Conservation (phyloP, 2,329 filamentous ascomycete genomes). For the Fusarium domesticum region DNA sequence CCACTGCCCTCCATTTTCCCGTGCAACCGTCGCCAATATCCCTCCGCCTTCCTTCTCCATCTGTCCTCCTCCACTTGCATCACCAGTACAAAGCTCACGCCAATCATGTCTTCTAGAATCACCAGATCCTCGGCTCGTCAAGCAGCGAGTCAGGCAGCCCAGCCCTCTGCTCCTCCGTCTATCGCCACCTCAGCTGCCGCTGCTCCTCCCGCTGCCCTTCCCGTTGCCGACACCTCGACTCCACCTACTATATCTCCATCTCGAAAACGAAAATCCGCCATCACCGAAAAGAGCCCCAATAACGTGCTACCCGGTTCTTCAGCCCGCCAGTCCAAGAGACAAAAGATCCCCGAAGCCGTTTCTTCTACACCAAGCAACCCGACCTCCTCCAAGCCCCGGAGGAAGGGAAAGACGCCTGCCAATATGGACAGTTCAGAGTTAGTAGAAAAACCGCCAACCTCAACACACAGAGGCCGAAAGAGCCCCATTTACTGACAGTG, state of each 20-base stretch:
- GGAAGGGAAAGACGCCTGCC: conserved; percentile 58
- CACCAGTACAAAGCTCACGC: conserved; percentile 33
- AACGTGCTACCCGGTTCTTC: conserved; percentile 34
- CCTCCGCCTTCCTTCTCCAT: conserved; percentile 16
- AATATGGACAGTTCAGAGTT: conserved; percentile 75
- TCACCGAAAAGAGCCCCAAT: conserved; percentile 47
- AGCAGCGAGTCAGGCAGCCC: conserved; percentile 64
- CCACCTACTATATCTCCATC: conserved; percentile 44
- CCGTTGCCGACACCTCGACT: conserved; percentile 36
- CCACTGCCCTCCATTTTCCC: conserved; percentile 13
- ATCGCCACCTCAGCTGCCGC: conserved; percentile 39
- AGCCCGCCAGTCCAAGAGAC: conserved; percentile 66
- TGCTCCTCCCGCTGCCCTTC: too few species aligned
- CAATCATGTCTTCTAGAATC: conserved; percentile 94
- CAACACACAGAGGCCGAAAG: neutral
- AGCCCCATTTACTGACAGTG: conserved; percentile 8
- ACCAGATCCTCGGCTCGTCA: conserved; percentile 93
- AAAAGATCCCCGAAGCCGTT: conserved; percentile 57
- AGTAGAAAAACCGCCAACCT: conserved; percentile 11
- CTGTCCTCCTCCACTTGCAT: conserved; percentile 20
- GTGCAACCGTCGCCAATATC: conserved; percentile 16
- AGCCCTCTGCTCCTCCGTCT: conserved; percentile 43
- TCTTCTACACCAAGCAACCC: conserved; percentile 33
- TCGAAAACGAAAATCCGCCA: conserved; percentile 74
- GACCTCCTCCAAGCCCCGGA: conserved; percentile 46